Conservation (phyloP, 169 alveolate genomes). For the Cryptosporidium canis region DNA sequence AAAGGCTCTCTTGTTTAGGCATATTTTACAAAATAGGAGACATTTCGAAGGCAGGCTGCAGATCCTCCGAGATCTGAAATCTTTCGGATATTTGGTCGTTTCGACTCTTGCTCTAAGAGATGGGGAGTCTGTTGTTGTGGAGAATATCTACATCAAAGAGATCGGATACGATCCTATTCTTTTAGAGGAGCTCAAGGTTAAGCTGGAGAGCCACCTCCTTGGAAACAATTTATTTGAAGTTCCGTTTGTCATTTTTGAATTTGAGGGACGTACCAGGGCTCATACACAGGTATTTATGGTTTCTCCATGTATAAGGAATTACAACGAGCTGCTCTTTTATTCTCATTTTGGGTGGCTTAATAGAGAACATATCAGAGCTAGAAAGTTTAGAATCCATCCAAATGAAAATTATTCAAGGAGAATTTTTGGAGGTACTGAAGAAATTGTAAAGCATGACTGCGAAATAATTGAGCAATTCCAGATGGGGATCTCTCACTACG, state of each 20-base stretch:
- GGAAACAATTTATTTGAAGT: conserved; percentile 20
- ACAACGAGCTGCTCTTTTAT: conserved; percentile 34
- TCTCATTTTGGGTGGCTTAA: conserved; percentile 9
- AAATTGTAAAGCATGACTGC: background rate
- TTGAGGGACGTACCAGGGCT: background rate
- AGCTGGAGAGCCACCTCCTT: background rate
- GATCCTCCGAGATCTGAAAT: background rate
- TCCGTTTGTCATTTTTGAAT: conserved; percentile 26
- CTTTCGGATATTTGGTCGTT: conserved; percentile 27
- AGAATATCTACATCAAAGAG: conserved; percentile 12
- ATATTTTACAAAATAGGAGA: background rate
- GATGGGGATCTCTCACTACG: conserved; percentile 28
- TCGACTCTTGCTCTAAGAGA: background rate
- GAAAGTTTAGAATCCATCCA: background rate
- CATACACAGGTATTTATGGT: background rate
- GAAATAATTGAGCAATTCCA: background rate
- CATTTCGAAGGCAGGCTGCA: conserved; percentile 8
- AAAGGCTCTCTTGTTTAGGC: conserved; percentile 13
- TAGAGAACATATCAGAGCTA: background rate
- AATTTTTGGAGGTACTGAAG: background rate
- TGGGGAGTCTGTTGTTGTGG: background rate
- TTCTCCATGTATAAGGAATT: conserved; percentile 33
- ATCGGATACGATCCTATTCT: background rate
- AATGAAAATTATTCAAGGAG: background rate
- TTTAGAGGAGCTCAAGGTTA: background rate